Conservation (phyloP, 352 stramenopile species). For the Blastocystis sp. region DNA sequence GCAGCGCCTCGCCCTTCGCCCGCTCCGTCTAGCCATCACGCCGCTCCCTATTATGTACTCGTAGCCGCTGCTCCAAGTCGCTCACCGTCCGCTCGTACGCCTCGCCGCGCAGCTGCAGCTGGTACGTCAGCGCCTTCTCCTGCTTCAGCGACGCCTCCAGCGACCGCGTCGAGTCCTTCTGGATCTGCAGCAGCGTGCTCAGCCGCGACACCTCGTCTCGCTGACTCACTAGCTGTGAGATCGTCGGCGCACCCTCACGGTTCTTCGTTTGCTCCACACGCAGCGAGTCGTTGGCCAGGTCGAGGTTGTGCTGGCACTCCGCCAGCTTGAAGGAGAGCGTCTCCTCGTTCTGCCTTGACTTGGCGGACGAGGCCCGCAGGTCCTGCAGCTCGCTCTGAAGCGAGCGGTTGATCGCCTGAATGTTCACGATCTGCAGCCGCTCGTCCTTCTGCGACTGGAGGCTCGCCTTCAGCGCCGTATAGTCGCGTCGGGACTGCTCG, state of each 20-base stretch:
- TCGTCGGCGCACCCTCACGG: background rate
- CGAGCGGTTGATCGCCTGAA: slow-evolving; percentile 17
- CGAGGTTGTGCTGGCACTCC: background rate
- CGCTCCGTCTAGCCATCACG: slow-evolving; percentile 17
- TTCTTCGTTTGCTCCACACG: background rate
- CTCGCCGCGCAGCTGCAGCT: slow-evolving; percentile 18
- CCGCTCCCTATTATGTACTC: background rate
- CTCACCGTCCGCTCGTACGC: background rate
- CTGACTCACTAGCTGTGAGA: background rate
- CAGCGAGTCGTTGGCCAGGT: background rate
- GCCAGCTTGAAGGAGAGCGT: background rate
- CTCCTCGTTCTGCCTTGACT: slow-evolving; percentile 2
- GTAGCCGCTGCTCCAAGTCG: slow-evolving; percentile 25
- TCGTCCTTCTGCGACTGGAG: background rate
- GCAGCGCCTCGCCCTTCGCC: background rate
- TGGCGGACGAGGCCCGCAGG: background rate
- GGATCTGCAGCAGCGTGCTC: background rate
- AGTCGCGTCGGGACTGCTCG: background rate
- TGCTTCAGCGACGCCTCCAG: slow-evolving; percentile 13
- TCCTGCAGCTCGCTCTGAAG: slow-evolving; percentile 1
- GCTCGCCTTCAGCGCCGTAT: background rate
- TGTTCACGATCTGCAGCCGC: slow-evolving; percentile 30
- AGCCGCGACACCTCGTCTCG: background rate
- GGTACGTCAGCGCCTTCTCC: background rate
- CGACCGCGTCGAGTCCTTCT: background rate